Conservation (phyloP, 345 rosid genomes). For the Populus alba region DNA sequence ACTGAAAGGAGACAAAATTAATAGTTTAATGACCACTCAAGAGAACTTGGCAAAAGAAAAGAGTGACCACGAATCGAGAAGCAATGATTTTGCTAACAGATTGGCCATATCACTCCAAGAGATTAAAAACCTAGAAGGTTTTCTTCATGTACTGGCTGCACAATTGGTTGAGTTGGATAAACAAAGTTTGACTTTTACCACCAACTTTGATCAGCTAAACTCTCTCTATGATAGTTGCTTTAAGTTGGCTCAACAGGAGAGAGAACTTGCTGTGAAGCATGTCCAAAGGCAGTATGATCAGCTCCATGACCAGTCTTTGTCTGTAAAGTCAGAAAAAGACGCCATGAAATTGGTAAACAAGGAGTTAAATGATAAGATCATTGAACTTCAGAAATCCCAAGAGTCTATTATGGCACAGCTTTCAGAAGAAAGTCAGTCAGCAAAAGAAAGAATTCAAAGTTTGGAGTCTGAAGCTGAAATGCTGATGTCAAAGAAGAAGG, state of each 20-base stretch:
- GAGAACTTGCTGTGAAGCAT: constrained; percentile 41
- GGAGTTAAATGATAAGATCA: constrained; percentile 43
- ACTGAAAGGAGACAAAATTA: constrained; percentile 58
- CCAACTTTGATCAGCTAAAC: constrained; percentile 57
- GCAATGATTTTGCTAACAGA: constrained; percentile 43
- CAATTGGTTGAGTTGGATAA: constrained; percentile 61
- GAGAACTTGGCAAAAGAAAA: constrained; percentile 61
- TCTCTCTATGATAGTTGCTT: constrained; percentile 47
- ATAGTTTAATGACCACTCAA: constrained; percentile 40
- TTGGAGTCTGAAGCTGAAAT: constrained; percentile 66
- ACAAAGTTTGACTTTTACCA: constrained; percentile 42
- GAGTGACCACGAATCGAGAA: constrained; percentile 46
- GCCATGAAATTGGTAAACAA: constrained; percentile 42
- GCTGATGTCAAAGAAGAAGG: constrained; percentile 53
- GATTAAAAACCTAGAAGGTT: constrained; percentile 49
- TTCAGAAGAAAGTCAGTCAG: constrained; percentile 46
- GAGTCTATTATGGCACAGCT: constrained; percentile 50
- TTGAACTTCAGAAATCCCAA: constrained; percentile 58
- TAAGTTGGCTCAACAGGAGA: constrained; percentile 50
- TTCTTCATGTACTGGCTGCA: constrained; percentile 40
- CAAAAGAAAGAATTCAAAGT: constrained; percentile 52
- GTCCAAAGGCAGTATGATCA: constrained; percentile 48
- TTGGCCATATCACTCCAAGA: constrained; percentile 48
- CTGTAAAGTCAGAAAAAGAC: constrained; percentile 48
- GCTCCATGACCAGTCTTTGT: constrained; percentile 53